These are phyloP conservation scores for Phytopythium aichiense DNA, from an alignment of 352 stramenopile genomes.

Conservation along the genomic window DNA sequence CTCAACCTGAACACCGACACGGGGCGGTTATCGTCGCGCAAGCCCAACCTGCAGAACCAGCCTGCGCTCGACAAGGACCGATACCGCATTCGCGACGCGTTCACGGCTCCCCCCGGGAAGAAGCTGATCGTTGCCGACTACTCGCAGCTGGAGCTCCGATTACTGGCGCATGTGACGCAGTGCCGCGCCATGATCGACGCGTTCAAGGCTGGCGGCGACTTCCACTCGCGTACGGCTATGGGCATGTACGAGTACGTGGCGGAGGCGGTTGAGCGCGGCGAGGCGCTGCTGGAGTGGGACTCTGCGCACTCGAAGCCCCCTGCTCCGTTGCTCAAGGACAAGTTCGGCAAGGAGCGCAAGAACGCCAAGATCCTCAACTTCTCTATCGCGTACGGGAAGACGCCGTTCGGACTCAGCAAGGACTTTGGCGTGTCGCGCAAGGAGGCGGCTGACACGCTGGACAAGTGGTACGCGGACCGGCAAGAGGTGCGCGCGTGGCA, in stretches of 20 bases:
- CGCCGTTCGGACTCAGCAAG: slow-evolving; percentile 94
- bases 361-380: slow-evolving; percentile 99
- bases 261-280: slow-evolving; percentile 92
- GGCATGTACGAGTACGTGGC: slow-evolving; percentile 99
- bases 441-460: slow-evolving; percentile 78
- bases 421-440: slow-evolving; percentile 80
- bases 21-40: slow-evolving; percentile 94
- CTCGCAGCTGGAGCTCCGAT: slow-evolving; percentile 98
- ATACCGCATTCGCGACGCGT: slow-evolving; percentile 91
- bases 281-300: slow-evolving; percentile 98
- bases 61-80: slow-evolving; percentile 82
- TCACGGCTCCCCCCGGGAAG: slow-evolving; percentile 90
- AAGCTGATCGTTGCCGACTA: slow-evolving; percentile 99
- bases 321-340: slow-evolving; percentile 97
- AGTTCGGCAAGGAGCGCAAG: slow-evolving; percentile 95
- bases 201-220: slow-evolving; percentile 90
- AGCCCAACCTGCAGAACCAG: slow-evolving; percentile 99
- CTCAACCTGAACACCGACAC: slow-evolving; percentile 99
- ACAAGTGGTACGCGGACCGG: slow-evolving; percentile 97
- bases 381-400: slow-evolving; percentile 99
- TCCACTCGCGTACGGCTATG: slow-evolving; percentile 96
- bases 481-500: slow-evolving; percentile 93
- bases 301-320: slow-evolving; percentile 81
- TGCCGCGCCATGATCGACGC: slow-evolving; percentile 99
- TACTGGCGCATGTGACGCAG: slow-evolving; percentile 98